phyloP scores from a whole-genome alignment of 1,284 basidiomycete genomes.

The Moniliophthora roreri region DNA sequence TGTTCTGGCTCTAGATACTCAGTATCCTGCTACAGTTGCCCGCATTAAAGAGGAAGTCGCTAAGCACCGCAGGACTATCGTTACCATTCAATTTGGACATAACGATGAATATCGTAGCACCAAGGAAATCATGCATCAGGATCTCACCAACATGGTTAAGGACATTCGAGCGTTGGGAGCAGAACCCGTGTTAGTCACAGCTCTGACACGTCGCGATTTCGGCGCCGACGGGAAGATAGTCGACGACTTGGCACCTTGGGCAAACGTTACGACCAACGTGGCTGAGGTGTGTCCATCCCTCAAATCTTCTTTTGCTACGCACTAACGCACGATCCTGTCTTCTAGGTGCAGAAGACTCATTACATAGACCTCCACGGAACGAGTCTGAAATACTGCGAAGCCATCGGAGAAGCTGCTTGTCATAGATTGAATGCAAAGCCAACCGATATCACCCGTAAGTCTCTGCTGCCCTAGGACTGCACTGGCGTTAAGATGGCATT shows the following conservation, averaged over 20 bases:
- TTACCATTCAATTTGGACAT: constrained; percentile 1
- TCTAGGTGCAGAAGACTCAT: background rate
- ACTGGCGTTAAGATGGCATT: background rate
- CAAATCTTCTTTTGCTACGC: too few relatives aligned
- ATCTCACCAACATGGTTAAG: background rate
- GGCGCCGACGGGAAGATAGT: background rate
- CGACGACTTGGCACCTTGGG: background rate
- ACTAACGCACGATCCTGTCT: too few relatives aligned
- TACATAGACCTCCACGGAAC: background rate
- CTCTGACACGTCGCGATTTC: background rate
- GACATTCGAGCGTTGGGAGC: background rate
- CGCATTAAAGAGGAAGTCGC: background rate
- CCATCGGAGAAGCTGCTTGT: background rate
- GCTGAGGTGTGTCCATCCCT: background rate
- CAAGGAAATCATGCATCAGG: background rate
- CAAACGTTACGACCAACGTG: background rate
- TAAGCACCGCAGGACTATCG: background rate
- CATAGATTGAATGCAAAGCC: background rate
- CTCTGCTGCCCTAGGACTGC: background rate
- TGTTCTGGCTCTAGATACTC: background rate
- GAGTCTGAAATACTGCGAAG: background rate
- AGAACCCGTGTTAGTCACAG: background rate
- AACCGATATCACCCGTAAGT: background rate
- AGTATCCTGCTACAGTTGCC: background rate
- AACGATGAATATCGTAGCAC: background rate